Percentiles rank a stretch among this genome's conserved stretches.
These are phyloP conservation scores for Craterostigma plantagineum DNA, from an alignment of 257 asterid genomes.

Conservation along the genomic window DNA sequence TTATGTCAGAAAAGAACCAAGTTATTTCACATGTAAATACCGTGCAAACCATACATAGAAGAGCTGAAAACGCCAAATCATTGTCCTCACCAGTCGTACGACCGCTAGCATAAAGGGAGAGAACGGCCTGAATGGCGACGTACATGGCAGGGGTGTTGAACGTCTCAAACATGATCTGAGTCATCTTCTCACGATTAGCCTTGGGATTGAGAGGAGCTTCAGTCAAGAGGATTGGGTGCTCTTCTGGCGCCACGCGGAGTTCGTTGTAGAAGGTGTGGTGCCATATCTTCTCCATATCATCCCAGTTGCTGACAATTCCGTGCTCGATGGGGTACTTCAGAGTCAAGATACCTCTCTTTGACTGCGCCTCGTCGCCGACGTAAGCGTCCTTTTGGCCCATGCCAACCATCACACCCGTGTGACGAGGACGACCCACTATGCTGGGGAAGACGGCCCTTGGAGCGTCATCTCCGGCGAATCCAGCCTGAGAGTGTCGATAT, in stretches of 20 bases:
- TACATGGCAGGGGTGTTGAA: neutral
- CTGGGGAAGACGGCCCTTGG: slow-evolving; percentile 21
- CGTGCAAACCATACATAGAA: neutral
- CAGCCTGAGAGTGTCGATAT: slow-evolving; percentile 11
- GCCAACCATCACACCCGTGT: slow-evolving; percentile 12
- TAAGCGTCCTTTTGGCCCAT: slow-evolving; percentile 16
- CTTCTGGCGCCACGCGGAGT: slow-evolving; percentile 3
- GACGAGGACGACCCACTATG: slow-evolving; percentile 1
- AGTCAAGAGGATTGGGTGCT: slow-evolving; percentile 2
- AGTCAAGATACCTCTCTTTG: slow-evolving; percentile 27
- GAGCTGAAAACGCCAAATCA: neutral
- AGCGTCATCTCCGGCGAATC: slow-evolving; percentile 25
- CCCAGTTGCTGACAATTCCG: slow-evolving; percentile 25
- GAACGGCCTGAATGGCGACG: slow-evolving; percentile 34
- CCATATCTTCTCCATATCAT: slow-evolving; percentile 14
- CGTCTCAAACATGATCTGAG: slow-evolving; percentile 14
- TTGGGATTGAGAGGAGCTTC: slow-evolving; percentile 5
- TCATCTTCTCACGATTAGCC: slow-evolving; percentile 11
- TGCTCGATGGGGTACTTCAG: slow-evolving; percentile 4
- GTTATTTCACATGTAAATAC: neutral
- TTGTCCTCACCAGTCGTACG: slow-evolving; percentile 21
- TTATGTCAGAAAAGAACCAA: neutral
- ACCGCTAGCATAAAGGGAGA: slow-evolving; percentile 23
- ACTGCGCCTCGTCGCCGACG: slow-evolving; percentile 3
- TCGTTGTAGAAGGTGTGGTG: too few relatives aligned